Evolutionary conservation across 2,329 filamentous ascomycete genomes (phyloP), one percentile per base, ranked within the genome.

Genomic region (Cyphellophora attinorum): DNA sequence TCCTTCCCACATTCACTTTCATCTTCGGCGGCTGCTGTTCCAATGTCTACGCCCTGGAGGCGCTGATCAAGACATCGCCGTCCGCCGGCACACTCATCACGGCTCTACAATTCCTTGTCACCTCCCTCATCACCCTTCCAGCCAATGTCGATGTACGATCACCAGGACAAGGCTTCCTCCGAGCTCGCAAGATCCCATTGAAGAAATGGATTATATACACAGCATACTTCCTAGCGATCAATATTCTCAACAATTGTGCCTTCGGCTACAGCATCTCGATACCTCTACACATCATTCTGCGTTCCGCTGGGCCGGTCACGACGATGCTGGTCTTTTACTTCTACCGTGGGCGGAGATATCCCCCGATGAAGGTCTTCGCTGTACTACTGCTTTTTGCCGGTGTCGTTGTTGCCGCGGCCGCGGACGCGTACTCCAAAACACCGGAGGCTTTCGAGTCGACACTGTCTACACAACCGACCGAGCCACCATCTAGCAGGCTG

Each of bases 261-360:
- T 98, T 98, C 58, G 88, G 85, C 43, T 98, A 95, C 62, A 79
- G 86, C 49, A 96, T 98, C 37, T 94, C 86, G 5, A 85, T 98
- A 0, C 91, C 91, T 2, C 78, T 98, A 31, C 91, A 98, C 55
- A 98, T 98, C 50, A 96, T 98, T 47, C 68, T 98, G 18, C 77
- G 91, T 34, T 95, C 88, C 31, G 93, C 89, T 32, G 91, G 91
- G 11, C 94, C 88, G 50, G 93, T 96, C 42, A 93, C 88, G 4
- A 96, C 91, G 6, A 93, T 98, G 76, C 61, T 79, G 11, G 85
- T 89, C n/a, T 91, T 91, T 3, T 86, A 79, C 52, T 48, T 93
- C 11, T 86, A 81, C 52, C 89, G 89, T 27, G 52, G 51, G 6
- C 94, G 89, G 62, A 72, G 71, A 46, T 96, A 94, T 55, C 82